Evolutionary conservation across 345 rosid species (phyloP), one percentile per base, ranked within the genome.

Genomic region (Eucalyptus rudis): DNA sequence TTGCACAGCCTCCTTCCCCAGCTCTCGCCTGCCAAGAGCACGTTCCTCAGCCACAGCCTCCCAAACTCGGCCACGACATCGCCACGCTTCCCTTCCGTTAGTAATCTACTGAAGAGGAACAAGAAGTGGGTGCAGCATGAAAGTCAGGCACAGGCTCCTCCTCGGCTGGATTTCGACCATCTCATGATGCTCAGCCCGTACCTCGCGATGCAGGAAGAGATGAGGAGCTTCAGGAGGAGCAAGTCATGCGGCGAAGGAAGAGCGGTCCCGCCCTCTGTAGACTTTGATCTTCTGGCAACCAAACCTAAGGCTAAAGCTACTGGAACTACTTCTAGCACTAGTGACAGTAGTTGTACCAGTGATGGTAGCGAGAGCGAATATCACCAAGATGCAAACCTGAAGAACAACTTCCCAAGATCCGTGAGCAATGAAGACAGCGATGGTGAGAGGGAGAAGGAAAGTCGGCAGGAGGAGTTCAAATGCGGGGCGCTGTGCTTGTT

Each of bases 231-330:
- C 47, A 58, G 90, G 66, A 94, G 94, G 91, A 96, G 95, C 92
- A 96, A 94, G 93, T 97, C 98, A 86, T 96, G 96, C 50, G 96
- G 94, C 2, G 97, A 94, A 89, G 96, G 97, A 86, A 90, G 95
- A 89, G 91, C 93, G 9, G 64, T 91, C 13, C 91, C 93, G 16
- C 91, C 95, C 2, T 92, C 94, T 3, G 95, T 96, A 90, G 96
- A 92, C 40, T 90, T 96, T 88, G 98, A 96, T 90, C 97, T 95
- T 91, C 86, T 95, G 90, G 54, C 90, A 90, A 52, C 71, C 33
- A 40, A 43, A 20, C 51, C 49, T 50, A 49, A 62, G 13, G 52
- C 17, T 15, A 6, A 49, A n/a, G 52, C 31, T 50, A 25, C 20
- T 56, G 87, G 15, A 10, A 27, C 87, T 14, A 36, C 15, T 11